Percentiles rank a stretch among this genome's conserved stretches.
Conservation (phyloP, 495 filamentous ascomycete genomes). For the Xylaria grammica region DNA sequence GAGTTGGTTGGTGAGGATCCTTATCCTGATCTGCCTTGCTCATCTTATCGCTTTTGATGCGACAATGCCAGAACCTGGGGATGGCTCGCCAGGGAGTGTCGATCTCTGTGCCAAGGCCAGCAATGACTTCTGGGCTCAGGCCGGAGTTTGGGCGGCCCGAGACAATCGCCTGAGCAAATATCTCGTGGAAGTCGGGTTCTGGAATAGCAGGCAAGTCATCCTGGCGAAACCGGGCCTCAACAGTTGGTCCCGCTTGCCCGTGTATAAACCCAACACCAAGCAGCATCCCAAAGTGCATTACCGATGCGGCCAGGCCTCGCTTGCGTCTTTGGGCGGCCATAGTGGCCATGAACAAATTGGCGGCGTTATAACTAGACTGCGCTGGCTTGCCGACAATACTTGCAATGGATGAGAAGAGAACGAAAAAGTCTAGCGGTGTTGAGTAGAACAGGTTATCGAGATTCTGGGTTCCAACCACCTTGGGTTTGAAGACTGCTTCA, state of each 20-base stretch:
- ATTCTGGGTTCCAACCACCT: constrained; percentile 38
- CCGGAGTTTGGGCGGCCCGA: constrained; percentile 27
- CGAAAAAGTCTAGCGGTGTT: constrained; percentile 59
- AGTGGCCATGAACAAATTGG: constrained; percentile 53
- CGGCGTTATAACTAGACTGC: constrained; percentile 58
- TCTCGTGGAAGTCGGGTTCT: constrained; percentile 49
- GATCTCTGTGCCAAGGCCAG: constrained; percentile 31
- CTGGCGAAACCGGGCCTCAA: constrained; percentile 12
- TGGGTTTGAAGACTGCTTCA: constrained; percentile 35
- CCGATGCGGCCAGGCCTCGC: constrained; percentile 36
- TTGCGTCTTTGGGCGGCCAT: constrained; percentile 36
- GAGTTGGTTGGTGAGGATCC: background rate
- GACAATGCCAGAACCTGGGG: background rate
- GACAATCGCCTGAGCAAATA: constrained; percentile 51
- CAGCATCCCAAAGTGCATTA: constrained; percentile 25
- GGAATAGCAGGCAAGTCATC: constrained; percentile 30
- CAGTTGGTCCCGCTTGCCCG: background rate
- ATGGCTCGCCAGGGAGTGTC: constrained; percentile 11
- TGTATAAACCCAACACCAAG: constrained; percentile 43
- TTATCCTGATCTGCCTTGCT: background rate
- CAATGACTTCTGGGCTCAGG: constrained; percentile 24
- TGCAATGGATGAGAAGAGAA: constrained; percentile 56
- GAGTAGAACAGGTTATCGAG: constrained; percentile 45
- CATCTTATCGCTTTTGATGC: background rate
- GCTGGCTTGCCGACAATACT: constrained; percentile 51